phyloP scores from a whole-genome alignment of 306 rosid species.

The Quercus rubra region DNA sequence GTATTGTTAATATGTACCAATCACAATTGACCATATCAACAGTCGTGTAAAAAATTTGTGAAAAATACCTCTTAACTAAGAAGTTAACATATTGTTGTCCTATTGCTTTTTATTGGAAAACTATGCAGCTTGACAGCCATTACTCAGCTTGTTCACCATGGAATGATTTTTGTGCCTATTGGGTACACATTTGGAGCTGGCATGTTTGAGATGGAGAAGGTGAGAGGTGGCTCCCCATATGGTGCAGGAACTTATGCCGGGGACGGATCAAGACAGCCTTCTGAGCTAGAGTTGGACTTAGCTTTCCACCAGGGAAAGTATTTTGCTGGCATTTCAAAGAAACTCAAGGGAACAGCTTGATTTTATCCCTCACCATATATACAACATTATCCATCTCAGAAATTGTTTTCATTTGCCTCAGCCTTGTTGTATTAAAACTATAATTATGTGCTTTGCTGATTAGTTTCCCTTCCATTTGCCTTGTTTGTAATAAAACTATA shows the following conservation, averaged over 20 bases:
- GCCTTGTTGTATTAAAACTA: not conserved
- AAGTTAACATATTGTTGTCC: not conserved
- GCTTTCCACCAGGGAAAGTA: slow-evolving; percentile 92
- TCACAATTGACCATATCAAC: too few relatives aligned
- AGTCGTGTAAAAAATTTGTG: too few relatives aligned
- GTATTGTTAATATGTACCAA: too few relatives aligned
- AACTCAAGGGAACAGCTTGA: slow-evolving; percentile 72
- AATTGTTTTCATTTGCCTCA: slow-evolving; percentile 21
- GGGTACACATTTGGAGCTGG: slow-evolving; percentile 96
- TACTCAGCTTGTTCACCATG: slow-evolving; percentile 95
- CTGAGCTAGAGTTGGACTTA: slow-evolving; percentile 78
- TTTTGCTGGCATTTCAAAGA: slow-evolving; percentile 80
- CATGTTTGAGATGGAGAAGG: slow-evolving; percentile 83
- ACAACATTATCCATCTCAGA: slow-evolving; percentile 18
- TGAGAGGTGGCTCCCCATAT: slow-evolving; percentile 87
- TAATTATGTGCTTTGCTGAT: slow-evolving; percentile 19
- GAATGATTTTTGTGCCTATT: slow-evolving; percentile 82
- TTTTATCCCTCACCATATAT: slow-evolving; percentile 10
- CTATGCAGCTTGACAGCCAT: slow-evolving; percentile 74
- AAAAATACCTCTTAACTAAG: not conserved
- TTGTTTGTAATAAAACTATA: too few relatives aligned
- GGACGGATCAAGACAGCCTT: slow-evolving; percentile 78
- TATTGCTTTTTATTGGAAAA: slow-evolving; percentile 17
- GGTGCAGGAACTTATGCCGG: slow-evolving; percentile 91
- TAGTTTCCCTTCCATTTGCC: not conserved